Evolutionary conservation across 768 basidiomycete species (phyloP).

Genomic region (Amanita rimosa): DNA sequence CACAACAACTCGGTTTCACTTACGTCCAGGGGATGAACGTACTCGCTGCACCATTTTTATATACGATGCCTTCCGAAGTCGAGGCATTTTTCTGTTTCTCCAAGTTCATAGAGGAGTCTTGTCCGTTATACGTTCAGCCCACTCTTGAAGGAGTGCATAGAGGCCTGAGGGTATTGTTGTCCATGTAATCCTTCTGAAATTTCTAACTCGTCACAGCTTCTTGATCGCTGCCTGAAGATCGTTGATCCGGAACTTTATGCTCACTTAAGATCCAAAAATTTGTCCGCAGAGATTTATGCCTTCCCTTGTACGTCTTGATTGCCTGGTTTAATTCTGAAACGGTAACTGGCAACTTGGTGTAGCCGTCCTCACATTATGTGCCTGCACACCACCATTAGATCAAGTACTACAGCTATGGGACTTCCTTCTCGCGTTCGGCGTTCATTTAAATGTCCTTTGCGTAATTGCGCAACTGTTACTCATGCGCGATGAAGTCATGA

Average conservation of each 20-base stretch:
- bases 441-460: conserved; percentile 92
- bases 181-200: not conserved
- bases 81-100: conserved; percentile 97
- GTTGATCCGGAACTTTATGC: conserved; percentile 81
- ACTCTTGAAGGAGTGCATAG: conserved; percentile 93
- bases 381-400: conserved; percentile 92
- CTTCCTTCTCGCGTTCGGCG: conserved; percentile 92
- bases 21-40: conserved; percentile 99
- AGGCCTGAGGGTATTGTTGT: conserved; percentile 65
- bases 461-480: conserved; percentile 92
- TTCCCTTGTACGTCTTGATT: conserved; percentile 70
- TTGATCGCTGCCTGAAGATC: conserved; percentile 86
- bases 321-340: not conserved
- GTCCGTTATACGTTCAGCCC: conserved; percentile 95
- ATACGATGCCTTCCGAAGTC: conserved; percentile 95
- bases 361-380: conserved; percentile 93
- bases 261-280: conserved; percentile 78
- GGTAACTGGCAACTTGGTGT: not conserved
- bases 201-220: conserved; percentile 40
- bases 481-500: conserved; percentile 86
- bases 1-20: conserved; percentile 76
- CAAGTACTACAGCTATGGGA: conserved; percentile 96
- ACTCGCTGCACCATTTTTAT: conserved; percentile 93
- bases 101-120: conserved; percentile 89
- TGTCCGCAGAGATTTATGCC: conserved; percentile 93